Evolutionary conservation across 441 rosid species (phyloP).

Genomic region (Gossypium lobatum): DNA sequence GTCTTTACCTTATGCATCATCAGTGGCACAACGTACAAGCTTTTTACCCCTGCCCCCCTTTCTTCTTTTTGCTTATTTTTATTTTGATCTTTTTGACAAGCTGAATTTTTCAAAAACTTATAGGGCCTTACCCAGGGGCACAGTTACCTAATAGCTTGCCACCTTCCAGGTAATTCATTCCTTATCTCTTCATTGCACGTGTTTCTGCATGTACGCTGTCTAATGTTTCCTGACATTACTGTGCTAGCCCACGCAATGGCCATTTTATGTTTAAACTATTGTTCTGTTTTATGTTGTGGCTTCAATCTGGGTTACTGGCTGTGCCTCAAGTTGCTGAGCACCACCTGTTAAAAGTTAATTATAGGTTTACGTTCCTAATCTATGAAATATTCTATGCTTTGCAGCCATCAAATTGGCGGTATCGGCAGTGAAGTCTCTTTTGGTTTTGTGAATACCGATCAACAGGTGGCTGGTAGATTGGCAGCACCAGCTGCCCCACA

Average conservation of each 20-base stretch:
- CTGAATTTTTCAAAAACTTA: constrained; percentile 23
- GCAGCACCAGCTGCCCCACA: constrained; percentile 34
- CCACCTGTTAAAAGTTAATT: background rate
- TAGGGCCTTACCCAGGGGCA: constrained; percentile 43
- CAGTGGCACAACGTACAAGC: constrained; percentile 42
- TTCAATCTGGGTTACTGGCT: background rate
- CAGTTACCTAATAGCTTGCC: constrained; percentile 31
- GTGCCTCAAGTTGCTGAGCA: background rate
- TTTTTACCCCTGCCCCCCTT: background rate
- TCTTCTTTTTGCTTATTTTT: background rate
- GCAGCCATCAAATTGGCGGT: constrained; percentile 44
- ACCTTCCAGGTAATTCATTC: constrained; percentile 37
- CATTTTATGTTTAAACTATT: background rate
- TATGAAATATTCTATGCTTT: background rate
- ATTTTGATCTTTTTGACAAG: constrained; percentile 4
- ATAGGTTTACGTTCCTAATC: background rate
- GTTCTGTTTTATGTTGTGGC: background rate
- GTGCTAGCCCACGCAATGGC: background rate
- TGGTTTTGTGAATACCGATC: constrained; percentile 35
- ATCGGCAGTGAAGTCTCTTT: constrained; percentile 28
- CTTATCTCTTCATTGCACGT: background rate
- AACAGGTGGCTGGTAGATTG: constrained; percentile 33
- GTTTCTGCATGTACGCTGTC: background rate
- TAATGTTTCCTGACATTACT: background rate
- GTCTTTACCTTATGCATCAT: constrained; percentile 35